Percentiles rank a stretch among this genome's conserved stretches.
Evolutionary conservation across 192 early-diverging fungal species (phyloP).

Genomic region (Coemansia sp.): DNA sequence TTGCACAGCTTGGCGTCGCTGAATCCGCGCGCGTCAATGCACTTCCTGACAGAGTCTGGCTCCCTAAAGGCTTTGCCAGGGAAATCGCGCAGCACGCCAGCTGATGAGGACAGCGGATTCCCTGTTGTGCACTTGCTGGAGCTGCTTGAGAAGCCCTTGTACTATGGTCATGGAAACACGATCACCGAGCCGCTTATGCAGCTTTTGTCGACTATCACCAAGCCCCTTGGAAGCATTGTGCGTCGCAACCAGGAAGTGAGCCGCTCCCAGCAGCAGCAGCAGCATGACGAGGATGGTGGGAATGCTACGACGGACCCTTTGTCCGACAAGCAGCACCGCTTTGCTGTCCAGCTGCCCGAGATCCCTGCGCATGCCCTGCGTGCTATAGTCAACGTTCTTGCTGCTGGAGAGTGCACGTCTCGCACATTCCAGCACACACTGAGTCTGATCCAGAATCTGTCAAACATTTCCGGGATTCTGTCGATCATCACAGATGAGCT

Average conservation of each 20-base stretch:
- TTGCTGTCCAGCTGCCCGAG: slow-evolving; percentile 64
- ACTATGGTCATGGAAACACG: slow-evolving; percentile 68
- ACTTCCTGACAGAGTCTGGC: slow-evolving; percentile 61
- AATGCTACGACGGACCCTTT: slow-evolving; percentile 5
- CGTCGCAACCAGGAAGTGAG: slow-evolving; percentile 50
- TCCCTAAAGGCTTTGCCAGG: slow-evolving; percentile 23
- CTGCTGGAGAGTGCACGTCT: slow-evolving; percentile 84
- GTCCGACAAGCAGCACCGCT: neutral
- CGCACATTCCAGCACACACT: slow-evolving; percentile 94
- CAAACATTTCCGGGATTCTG: slow-evolving; percentile 63
- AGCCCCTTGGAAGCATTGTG: slow-evolving; percentile 68
- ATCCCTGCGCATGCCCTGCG: slow-evolving; percentile 83
- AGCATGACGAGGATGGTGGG: slow-evolving; percentile 3
- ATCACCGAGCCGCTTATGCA: slow-evolving; percentile 90
- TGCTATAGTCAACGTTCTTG: slow-evolving; percentile 86
- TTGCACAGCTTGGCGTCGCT: slow-evolving; percentile 74
- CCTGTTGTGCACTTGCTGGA: slow-evolving; percentile 72
- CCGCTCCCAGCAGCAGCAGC: slow-evolving; percentile 23
- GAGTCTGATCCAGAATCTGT: slow-evolving; percentile 85
- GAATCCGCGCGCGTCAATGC: slow-evolving; percentile 70
- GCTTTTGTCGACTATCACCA: slow-evolving; percentile 75
- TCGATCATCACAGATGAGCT: slow-evolving; percentile 83
- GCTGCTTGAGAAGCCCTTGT: slow-evolving; percentile 80
- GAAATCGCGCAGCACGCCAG: slow-evolving; percentile 56
- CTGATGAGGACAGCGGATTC: slow-evolving; percentile 63